Conservation (phyloP, 371 early-diverging fungal species). For the Mucor indicus region DNA sequence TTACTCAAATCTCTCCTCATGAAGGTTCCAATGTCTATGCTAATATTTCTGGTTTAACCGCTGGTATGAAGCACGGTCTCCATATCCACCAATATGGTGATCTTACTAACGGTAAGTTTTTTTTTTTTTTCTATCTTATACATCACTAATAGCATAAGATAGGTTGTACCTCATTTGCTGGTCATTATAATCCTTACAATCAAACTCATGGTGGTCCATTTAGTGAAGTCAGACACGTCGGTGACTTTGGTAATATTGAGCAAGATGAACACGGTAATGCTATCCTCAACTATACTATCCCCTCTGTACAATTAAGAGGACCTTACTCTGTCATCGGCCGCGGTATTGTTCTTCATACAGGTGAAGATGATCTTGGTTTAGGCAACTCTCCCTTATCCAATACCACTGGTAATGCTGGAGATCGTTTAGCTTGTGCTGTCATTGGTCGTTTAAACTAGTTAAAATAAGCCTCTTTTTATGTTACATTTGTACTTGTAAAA, state of each 20-base stretch:
- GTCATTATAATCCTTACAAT: slow-evolving; percentile 80
- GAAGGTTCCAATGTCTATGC: slow-evolving; percentile 55
- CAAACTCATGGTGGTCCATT: slow-evolving; percentile 78
- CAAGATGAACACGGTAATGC: slow-evolving; percentile 60
- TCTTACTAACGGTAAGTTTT: too few species aligned
- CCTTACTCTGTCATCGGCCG: slow-evolving; percentile 74
- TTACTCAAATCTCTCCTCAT: slow-evolving; percentile 61
- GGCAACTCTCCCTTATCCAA: slow-evolving; percentile 74
- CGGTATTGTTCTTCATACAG: slow-evolving; percentile 83
- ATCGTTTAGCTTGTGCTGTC: slow-evolving; percentile 85
- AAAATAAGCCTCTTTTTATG: too few species aligned
- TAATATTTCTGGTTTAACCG: slow-evolving; percentile 56
- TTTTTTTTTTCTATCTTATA: too few species aligned
- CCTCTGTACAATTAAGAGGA: slow-evolving; percentile 66
- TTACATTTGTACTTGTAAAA: too few species aligned
- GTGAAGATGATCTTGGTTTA: slow-evolving; percentile 81
- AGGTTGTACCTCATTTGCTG: slow-evolving; percentile 72
- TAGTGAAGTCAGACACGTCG: slow-evolving; percentile 65
- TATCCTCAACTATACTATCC: slow-evolving; percentile 49
- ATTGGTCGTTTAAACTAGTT: too few species aligned
- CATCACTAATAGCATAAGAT: too few species aligned
- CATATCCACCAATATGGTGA: slow-evolving; percentile 83
- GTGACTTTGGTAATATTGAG: slow-evolving; percentile 84
- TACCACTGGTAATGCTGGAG: slow-evolving; percentile 86
- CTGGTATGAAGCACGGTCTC: slow-evolving; percentile 83